Conservation (phyloP, 345 rosid species). For the Linum lewisii region DNA sequence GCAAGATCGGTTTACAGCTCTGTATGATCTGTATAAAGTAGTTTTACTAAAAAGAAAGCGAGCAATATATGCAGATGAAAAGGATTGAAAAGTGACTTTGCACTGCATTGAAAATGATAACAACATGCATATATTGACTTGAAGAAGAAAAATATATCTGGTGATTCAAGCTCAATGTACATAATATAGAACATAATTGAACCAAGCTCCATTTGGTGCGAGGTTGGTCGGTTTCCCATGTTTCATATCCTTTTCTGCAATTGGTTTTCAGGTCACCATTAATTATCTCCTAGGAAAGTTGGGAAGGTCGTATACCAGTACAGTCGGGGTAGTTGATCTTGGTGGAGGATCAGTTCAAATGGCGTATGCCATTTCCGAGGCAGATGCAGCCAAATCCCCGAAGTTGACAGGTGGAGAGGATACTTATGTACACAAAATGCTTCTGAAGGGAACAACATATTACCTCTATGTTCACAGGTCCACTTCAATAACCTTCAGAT, state of each 20-base stretch:
- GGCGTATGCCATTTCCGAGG: constrained; percentile 91
- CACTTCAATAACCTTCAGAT: constrained; percentile 8
- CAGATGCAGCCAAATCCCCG: constrained; percentile 73
- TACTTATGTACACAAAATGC: constrained; percentile 67
- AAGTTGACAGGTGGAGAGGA: constrained; percentile 61
- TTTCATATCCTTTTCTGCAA: background rate
- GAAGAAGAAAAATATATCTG: no score
- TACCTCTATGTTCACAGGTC: constrained; percentile 96
- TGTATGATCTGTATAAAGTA: no score
- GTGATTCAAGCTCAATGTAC: no score
- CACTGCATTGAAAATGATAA: no score
- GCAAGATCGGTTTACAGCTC: no score
- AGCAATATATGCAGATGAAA: no score
- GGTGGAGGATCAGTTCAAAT: constrained; percentile 99
- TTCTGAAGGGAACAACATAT: constrained; percentile 61
- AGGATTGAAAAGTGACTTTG: no score
- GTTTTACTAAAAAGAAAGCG: no score
- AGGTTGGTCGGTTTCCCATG: no score
- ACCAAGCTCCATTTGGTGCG: no score
- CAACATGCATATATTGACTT: no score
- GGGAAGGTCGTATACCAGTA: constrained; percentile 58
- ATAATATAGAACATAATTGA: no score
- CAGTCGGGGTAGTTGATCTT: constrained; percentile 97
- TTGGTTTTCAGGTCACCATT: constrained; percentile 62
- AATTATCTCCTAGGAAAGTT: constrained; percentile 75